These are phyloP conservation scores for Niveomyces coronatus DNA, from an alignment of 2,329 filamentous ascomycete genomes.

Conservation along the genomic window DNA sequence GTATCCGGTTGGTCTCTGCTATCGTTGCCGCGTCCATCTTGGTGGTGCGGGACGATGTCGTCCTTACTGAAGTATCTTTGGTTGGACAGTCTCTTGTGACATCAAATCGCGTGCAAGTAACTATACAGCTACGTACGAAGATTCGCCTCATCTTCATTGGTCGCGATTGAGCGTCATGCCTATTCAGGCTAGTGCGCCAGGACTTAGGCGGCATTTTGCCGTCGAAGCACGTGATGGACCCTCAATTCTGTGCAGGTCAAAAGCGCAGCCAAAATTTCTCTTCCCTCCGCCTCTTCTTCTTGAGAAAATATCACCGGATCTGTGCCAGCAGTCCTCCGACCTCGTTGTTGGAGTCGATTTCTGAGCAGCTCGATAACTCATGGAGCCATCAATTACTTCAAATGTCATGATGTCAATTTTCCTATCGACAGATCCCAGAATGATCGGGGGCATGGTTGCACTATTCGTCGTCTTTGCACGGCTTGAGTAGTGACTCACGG, in stretches of 20 bases:
- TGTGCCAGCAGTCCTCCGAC: conserved; percentile 78
- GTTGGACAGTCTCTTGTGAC: background rate
- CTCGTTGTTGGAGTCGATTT: conserved; percentile 57
- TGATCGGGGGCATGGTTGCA: conserved; percentile 51
- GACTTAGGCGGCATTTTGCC: conserved; percentile 12
- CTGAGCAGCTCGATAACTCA: conserved; percentile 76
- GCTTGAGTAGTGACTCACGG: conserved; percentile 51
- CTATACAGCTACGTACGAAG: too few relatives aligned
- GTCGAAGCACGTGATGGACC: conserved; percentile 10
- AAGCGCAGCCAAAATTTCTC: conserved; percentile 24
- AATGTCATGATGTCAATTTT: conserved; percentile 72
- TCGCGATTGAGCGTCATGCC: too few relatives aligned
- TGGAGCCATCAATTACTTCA: conserved; percentile 71
- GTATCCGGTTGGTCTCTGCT: conserved; percentile 89
- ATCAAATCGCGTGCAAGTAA: too few relatives aligned
- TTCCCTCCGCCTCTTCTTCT: conserved; percentile 23
- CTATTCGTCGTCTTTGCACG: conserved; percentile 52
- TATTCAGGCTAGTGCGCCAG: too few relatives aligned
- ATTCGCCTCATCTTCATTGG: too few relatives aligned
- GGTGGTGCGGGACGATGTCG: conserved; percentile 4
- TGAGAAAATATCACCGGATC: conserved; percentile 53
- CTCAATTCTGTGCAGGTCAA: conserved; percentile 9
- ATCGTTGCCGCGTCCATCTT: conserved; percentile 63
- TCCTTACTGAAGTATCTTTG: background rate
- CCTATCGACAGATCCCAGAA: conserved; percentile 95